phyloP scores from a whole-genome alignment of 148 eudicot genomes.

The Arctostaphylos glauca region DNA sequence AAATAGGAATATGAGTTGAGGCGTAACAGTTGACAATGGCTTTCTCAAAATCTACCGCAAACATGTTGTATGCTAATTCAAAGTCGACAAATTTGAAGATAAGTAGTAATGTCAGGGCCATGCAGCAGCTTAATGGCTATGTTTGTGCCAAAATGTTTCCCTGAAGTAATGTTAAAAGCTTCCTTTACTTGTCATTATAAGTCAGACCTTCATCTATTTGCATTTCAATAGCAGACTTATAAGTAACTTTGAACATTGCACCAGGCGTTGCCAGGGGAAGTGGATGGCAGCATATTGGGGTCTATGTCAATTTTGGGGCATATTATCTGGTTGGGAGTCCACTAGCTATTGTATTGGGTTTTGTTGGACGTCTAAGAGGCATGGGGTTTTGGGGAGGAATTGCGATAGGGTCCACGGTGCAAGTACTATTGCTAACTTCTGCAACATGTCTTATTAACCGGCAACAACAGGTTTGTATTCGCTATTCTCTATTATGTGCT shows the following conservation, averaged over 20 bases:
- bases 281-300: conserved; percentile 45
- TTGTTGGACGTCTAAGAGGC: conserved; percentile 29
- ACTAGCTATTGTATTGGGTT: conserved; percentile 26
- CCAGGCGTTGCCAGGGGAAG: conserved; percentile 45
- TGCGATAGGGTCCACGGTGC: conserved; percentile 21
- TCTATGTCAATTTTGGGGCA: conserved; percentile 42
- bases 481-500: not conserved
- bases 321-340: conserved; percentile 43
- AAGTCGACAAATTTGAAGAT: not conserved
- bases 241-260: not conserved
- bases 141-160: not conserved
- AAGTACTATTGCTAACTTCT: conserved; percentile 14
- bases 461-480: conserved; percentile 31
- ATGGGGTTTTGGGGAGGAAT: conserved; percentile 44
- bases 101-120: not conserved
- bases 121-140: not conserved
- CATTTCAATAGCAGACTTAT: not conserved
- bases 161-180: not conserved
- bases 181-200: not conserved
- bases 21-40: too few relatives aligned
- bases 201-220: not conserved
- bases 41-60: not conserved
- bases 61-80: too few relatives aligned
- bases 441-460: conserved; percentile 26
- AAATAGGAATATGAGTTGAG: too few relatives aligned